Percentiles rank a stretch among this genome's conserved stretches.
Evolutionary conservation across 2,329 filamentous ascomycete genomes (phyloP).

Genomic region (Stagonosporopsis vannaccii): DNA sequence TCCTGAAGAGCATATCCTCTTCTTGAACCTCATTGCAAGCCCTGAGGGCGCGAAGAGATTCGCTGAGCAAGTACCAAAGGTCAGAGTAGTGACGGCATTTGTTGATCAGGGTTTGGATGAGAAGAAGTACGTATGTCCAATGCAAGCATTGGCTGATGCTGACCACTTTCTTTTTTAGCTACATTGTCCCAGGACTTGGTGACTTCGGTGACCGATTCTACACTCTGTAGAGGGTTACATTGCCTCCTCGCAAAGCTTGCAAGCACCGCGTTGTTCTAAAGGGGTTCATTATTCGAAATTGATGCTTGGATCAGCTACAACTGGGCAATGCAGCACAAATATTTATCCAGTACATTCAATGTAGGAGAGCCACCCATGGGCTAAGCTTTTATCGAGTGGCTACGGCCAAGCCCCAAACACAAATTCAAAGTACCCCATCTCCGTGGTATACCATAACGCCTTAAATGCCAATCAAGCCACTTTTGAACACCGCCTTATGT

Average conservation of each 20-base stretch:
- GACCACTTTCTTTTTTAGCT: slow-evolving; percentile 62
- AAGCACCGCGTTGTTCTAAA: background rate
- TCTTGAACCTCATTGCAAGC: slow-evolving; percentile 97
- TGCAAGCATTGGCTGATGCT: slow-evolving; percentile 3
- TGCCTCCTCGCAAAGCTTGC: background rate
- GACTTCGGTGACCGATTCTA: slow-evolving; percentile 98
- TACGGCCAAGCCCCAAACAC: slow-evolving; percentile 1
- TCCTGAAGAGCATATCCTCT: slow-evolving; percentile 92
- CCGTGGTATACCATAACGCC: slow-evolving; percentile 39
- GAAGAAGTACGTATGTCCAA: slow-evolving; percentile 77
- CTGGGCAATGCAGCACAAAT: background rate
- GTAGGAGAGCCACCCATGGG: slow-evolving; percentile 1
- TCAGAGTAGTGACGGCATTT: slow-evolving; percentile 93
- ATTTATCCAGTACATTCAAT: background rate
- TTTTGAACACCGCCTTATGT: slow-evolving; percentile 22
- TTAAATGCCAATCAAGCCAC: slow-evolving; percentile 24
- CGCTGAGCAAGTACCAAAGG: slow-evolving; percentile 83
- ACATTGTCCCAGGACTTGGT: slow-evolving; percentile 91
- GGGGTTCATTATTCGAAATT: background rate
- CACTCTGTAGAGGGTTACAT: slow-evolving; percentile 69
- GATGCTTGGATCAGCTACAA: background rate
- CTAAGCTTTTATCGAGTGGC: slow-evolving; percentile 14
- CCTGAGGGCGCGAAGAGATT: slow-evolving; percentile 91
- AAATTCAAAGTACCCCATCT: slow-evolving; percentile 17
- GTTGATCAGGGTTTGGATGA: slow-evolving; percentile 96